A percentile compares a stretch with the other conserved stretches of the same genome.
Evolutionary conservation across 176 grass and related monocot species (phyloP).

Genomic region (Leersia perrieri): DNA sequence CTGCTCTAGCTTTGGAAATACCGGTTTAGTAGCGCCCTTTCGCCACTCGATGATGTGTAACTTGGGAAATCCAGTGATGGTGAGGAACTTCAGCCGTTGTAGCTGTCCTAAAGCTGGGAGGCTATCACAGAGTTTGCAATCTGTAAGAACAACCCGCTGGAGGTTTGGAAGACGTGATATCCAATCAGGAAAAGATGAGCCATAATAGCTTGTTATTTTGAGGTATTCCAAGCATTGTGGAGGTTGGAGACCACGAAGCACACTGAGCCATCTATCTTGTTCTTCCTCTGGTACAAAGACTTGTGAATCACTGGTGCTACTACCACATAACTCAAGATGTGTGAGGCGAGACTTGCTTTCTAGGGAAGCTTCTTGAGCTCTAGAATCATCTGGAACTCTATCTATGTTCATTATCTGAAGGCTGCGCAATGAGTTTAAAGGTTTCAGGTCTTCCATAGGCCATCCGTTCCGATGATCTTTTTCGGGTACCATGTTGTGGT

Average conservation of each 20-base stretch:
- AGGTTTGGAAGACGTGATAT: neutral
- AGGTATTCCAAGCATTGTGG: conserved; percentile 37
- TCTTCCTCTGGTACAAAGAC: neutral
- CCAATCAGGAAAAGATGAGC: conserved; percentile 30
- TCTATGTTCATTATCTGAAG: conserved; percentile 34
- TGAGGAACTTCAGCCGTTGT: conserved; percentile 20
- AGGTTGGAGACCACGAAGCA: conserved; percentile 20
- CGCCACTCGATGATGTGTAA: neutral
- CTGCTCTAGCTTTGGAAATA: conserved; percentile 44
- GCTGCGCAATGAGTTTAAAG: conserved; percentile 11
- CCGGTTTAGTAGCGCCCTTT: neutral
- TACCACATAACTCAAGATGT: conserved; percentile 30
- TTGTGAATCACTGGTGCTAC: neutral
- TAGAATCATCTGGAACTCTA: conserved; percentile 2
- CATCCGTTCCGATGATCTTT: conserved; percentile 25
- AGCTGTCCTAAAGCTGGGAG: conserved; percentile 38
- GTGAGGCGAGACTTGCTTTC: conserved; percentile 28
- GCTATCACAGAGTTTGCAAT: conserved; percentile 28
- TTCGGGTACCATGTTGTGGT: neutral
- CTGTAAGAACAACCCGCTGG: conserved; percentile 3
- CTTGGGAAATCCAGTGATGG: conserved; percentile 6
- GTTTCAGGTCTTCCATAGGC: conserved; percentile 37
- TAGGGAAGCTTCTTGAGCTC: conserved; percentile 18
- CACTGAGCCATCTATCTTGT: conserved; percentile 18
- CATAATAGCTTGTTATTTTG: conserved; percentile 35